phyloP scores from a whole-genome alignment of 495 filamentous ascomycete species.

The Aspergillus bridgeri region DNA sequence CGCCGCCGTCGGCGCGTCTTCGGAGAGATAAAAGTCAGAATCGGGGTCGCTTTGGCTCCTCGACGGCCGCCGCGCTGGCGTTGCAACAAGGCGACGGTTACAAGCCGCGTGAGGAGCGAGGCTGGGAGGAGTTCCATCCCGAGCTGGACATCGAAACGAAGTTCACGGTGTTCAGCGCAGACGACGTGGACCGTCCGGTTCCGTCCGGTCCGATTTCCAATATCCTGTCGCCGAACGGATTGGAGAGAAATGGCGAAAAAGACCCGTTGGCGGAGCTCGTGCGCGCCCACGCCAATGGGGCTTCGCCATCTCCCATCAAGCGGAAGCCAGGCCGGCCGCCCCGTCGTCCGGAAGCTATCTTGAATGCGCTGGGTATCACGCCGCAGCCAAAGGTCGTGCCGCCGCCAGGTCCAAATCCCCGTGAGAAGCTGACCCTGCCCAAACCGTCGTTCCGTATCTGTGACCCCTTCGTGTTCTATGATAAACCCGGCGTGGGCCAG shows the following conservation, averaged over 20 bases:
- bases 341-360: conserved; percentile 57
- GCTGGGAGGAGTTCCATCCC: conserved; percentile 96
- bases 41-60: conserved; percentile 64
- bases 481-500: conserved; percentile 57
- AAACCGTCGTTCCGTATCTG: conserved; percentile 57
- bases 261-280: conserved; percentile 22
- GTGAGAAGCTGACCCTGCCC: conserved; percentile 61
- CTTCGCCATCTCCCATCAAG: conserved; percentile 46
- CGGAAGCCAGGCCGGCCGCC: conserved; percentile 61
- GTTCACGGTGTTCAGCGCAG: conserved; percentile 72
- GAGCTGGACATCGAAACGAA: conserved; percentile 82
- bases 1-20: conserved; percentile 47
- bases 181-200: conserved; percentile 72
- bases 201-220: conserved; percentile 35
- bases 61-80: conserved; percentile 79
- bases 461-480: conserved; percentile 59
- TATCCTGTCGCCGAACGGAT: conserved; percentile 29
- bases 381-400: conserved; percentile 57
- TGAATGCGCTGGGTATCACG: conserved; percentile 56
- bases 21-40: conserved; percentile 49
- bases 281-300: conserved; percentile 23
- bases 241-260: conserved; percentile 20
- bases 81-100: conserved; percentile 89
- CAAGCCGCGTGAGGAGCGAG: conserved; percentile 92
- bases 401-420: conserved; percentile 62